These are phyloP conservation scores for Saccharomycopsis hybrid DNA, from an alignment of 1,139 yeast genomes.

Conservation along the genomic window DNA sequence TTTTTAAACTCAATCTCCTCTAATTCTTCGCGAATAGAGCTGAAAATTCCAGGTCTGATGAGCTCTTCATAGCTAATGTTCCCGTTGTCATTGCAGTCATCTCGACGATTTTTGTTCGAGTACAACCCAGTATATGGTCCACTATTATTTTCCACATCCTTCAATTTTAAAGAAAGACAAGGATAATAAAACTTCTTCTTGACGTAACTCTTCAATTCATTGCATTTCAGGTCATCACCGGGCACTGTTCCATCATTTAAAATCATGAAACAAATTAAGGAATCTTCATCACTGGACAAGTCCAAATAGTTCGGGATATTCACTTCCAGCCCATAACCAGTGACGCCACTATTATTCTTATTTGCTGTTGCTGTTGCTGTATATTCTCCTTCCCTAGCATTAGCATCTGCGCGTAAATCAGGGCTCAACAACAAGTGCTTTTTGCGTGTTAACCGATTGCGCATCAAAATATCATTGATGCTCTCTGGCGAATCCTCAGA, in stretches of 20 bases:
- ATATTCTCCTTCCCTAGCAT: not conserved
- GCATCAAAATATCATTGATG: constrained; percentile 40
- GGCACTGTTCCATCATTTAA: constrained; percentile 35
- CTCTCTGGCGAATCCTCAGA: constrained; percentile 51
- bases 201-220: constrained; percentile 26
- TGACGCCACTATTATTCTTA: not conserved
- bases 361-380: not conserved
- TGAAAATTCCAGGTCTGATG: constrained; percentile 34
- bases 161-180: constrained; percentile 14
- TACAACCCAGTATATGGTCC: not conserved
- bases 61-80: constrained; percentile 13
- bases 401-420: constrained; percentile 8
- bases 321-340: not conserved
- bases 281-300: constrained; percentile 24
- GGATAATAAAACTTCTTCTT: constrained; percentile 20
- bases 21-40: constrained; percentile 50
- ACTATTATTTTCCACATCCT: constrained; percentile 10
- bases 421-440: constrained; percentile 16
- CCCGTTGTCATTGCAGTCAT: constrained; percentile 6
- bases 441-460: constrained; percentile 27
- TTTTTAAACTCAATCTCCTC: not conserved
- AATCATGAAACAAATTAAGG: constrained; percentile 29
- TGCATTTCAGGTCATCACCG: constrained; percentile 28
- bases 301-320: constrained; percentile 14
- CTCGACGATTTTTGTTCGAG: not conserved